Percentiles rank a stretch among this genome's conserved stretches.
These are phyloP conservation scores for Rutstroemia sydowiana DNA, from an alignment of 2,329 filamentous ascomycete genomes.

Conservation along the genomic window DNA sequence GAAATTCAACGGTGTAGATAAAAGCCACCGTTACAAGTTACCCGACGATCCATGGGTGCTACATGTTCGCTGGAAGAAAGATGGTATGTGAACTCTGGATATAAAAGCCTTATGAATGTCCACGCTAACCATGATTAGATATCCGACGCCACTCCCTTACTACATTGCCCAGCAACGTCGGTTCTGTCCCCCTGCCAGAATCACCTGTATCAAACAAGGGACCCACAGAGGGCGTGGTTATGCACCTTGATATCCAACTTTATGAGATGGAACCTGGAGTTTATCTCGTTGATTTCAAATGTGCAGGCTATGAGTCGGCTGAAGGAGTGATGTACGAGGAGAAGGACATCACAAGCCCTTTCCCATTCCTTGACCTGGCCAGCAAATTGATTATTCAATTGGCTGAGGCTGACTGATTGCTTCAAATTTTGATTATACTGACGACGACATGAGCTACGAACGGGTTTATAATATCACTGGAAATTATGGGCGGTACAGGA, in stretches of 20 bases:
- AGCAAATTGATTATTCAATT: conserved; percentile 89
- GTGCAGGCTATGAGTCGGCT: conserved; percentile 82
- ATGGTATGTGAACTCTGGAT: conserved; percentile 57
- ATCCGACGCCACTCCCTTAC: conserved; percentile 33
- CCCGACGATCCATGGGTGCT: conserved; percentile 95
- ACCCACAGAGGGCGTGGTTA: conserved; percentile 51
- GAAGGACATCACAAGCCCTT: conserved; percentile 91
- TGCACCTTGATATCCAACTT: conserved; percentile 93
- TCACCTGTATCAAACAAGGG: conserved; percentile 11
- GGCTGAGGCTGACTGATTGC: conserved; percentile 62
- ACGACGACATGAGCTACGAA: background rate
- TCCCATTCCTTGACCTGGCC: conserved; percentile 91
- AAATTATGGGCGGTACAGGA: background rate
- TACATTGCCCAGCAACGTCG: conserved; percentile 28
- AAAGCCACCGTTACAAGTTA: conserved; percentile 64
- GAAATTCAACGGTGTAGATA: conserved; percentile 37
- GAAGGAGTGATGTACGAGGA: conserved; percentile 74
- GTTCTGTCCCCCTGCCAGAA: conserved; percentile 24
- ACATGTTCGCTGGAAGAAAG: conserved; percentile 78
- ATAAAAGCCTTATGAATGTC: conserved; percentile 30
- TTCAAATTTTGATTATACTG: conserved; percentile 3
- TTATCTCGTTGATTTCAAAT: conserved; percentile 97
- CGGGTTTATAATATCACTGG: background rate
- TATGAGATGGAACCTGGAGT: conserved; percentile 90
- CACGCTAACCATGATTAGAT: conserved; percentile 41